Evolutionary conservation across 345 rosid species (phyloP), one percentile per base, ranked within the genome.

Genomic region (Mercurialis annua): DNA sequence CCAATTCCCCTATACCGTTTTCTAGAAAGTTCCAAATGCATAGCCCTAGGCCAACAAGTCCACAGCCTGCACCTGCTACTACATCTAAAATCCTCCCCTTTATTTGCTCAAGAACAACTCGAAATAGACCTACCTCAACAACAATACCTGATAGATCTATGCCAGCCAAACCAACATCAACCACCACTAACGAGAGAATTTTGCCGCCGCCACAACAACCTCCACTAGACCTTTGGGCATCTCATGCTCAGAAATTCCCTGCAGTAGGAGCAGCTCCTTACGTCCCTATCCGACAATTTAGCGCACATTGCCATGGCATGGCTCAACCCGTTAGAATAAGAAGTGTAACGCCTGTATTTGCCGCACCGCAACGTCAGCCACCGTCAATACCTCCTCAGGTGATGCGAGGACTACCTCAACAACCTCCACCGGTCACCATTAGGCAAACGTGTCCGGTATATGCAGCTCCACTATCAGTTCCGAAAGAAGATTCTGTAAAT

Each of bases 291-390:
- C 80, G 87, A 69, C 90, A 83, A 47, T 80, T 68, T 59, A 80
- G 90, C 64, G 65, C 85, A 11, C 62, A 83, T 24, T 85, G 92
- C 78, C 89, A 70, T 50, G 86, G 90, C 56, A 76, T 84, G 68
- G 98, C 97, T 68, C 97, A 92, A 5, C 91, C 97, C 4, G 98
- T 93, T 51, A 90, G 87, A 12, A 77, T 90, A 75, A 87, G 98
- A 80, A 86, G 81, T 3, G 73, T 87, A 7, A 84, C 83, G 47
- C 97, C 98, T 1, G 92, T 88, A 65, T 93, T 85, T 74, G 84
- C 98, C 20, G 92, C 98, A 40, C 97, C 97, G 34, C 93, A 86
- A 21, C 74, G 42, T 76, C 85, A 82, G 34, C 78, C 76, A 23
- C 71, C 87, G 44, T 74, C 82, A 27, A 66, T 76, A 29, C 75